Evolutionary conservation across 768 basidiomycete species (phyloP).

Genomic region (Galerina marginata): DNA sequence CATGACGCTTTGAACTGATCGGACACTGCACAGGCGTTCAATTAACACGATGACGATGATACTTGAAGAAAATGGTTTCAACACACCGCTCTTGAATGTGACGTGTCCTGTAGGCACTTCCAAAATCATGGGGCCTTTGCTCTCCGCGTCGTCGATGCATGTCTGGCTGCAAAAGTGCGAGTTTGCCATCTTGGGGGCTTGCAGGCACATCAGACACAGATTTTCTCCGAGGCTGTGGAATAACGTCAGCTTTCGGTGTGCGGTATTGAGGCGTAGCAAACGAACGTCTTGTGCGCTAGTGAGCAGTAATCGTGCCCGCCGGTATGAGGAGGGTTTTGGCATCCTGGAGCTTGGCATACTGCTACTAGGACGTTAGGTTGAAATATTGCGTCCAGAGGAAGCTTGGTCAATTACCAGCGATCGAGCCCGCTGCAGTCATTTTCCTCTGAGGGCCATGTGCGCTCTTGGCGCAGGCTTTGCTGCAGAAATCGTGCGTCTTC

Average conservation of each 20-base stretch:
- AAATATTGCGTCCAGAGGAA: not conserved
- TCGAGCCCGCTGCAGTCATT: constrained; percentile 24
- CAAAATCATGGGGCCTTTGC: constrained; percentile 58
- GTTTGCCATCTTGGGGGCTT: constrained; percentile 55
- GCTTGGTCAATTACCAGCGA: constrained; percentile 18
- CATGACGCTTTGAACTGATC: constrained; percentile 75
- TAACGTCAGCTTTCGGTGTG: not conserved
- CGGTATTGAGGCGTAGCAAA: constrained; percentile 1
- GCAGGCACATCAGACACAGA: constrained; percentile 65
- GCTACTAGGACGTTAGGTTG: constrained; percentile 29
- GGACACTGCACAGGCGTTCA: constrained; percentile 42
- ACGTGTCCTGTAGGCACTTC: constrained; percentile 64
- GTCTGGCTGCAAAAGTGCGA: constrained; percentile 67
- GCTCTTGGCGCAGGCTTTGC: constrained; percentile 65
- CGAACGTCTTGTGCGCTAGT: constrained; percentile 56
- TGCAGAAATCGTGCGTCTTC: constrained; percentile 64
- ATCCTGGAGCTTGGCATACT: constrained; percentile 57
- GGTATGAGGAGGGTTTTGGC: constrained; percentile 48
- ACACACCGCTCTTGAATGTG: constrained; percentile 69
- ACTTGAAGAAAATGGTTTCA: not conserved
- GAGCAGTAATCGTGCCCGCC: constrained; percentile 59
- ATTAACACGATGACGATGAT: not conserved
- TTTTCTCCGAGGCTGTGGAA: constrained; percentile 48
- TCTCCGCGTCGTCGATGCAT: constrained; percentile 60
- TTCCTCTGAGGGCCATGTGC: constrained; percentile 38